phyloP scores from a whole-genome alignment of 2,329 filamentous ascomycete genomes.

The Mariannaea sp. region DNA sequence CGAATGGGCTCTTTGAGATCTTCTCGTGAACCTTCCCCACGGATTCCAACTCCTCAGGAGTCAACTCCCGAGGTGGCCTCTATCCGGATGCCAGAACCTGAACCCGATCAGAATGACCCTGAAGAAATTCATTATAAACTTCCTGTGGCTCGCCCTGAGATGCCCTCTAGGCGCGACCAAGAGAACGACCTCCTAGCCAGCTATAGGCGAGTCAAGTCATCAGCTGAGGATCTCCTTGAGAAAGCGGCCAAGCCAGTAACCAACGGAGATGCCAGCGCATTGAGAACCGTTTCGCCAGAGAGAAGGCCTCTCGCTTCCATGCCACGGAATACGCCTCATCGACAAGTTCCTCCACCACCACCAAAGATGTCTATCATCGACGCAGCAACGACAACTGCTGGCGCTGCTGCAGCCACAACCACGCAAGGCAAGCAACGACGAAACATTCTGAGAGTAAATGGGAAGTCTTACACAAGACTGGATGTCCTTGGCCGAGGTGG shows the following conservation, averaged over 20 bases:
- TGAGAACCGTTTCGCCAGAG: slow-evolving; percentile 55
- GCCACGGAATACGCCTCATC: slow-evolving; percentile 72
- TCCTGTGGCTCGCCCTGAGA: slow-evolving; percentile 49
- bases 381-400: slow-evolving; percentile 81
- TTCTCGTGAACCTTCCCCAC: slow-evolving; percentile 26
- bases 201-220: slow-evolving; percentile 65
- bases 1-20: slow-evolving; percentile 41
- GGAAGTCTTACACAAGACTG: slow-evolving; percentile 85
- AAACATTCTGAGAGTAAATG: slow-evolving; percentile 85
- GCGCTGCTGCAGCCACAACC: slow-evolving; percentile 76
- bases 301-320: slow-evolving; percentile 60
- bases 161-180: slow-evolving; percentile 73
- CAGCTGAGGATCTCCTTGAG: slow-evolving; percentile 58
- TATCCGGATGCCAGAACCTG: slow-evolving; percentile 24
- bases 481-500: slow-evolving; percentile 92
- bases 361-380: slow-evolving; percentile 98
- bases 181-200: slow-evolving; percentile 80
- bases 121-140: slow-evolving; percentile 55
- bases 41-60: slow-evolving; percentile 4
- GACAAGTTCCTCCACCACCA: slow-evolving; percentile 78
- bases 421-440: slow-evolving; percentile 75
- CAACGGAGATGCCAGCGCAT: slow-evolving; percentile 48
- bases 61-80: not conserved
- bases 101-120: slow-evolving; percentile 42
- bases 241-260: slow-evolving; percentile 59